Evolutionary conservation across 192 early-diverging fungal genomes (phyloP).

Genomic region (Gorgonomyces haynaldii): DNA sequence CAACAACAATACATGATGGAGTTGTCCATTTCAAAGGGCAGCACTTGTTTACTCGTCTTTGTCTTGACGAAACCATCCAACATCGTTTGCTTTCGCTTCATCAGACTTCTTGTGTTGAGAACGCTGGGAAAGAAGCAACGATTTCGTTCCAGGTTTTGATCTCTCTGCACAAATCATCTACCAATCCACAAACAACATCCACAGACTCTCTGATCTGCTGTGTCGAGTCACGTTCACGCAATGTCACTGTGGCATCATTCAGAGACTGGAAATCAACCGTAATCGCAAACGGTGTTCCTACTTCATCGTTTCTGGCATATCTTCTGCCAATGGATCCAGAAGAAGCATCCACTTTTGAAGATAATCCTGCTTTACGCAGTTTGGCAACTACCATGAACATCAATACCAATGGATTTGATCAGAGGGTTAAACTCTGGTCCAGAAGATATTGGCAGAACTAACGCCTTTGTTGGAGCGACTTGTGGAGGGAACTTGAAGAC

Average conservation of each 20-base stretch:
- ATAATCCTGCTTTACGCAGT: slow-evolving; percentile 65
- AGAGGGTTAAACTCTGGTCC: slow-evolving; percentile 66
- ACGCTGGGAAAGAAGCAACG: not conserved
- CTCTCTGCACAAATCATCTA: slow-evolving; percentile 9
- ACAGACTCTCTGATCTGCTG: slow-evolving; percentile 82
- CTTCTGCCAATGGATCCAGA: slow-evolving; percentile 83
- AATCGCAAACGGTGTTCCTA: slow-evolving; percentile 94
- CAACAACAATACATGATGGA: no score
- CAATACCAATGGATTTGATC: slow-evolving; percentile 38
- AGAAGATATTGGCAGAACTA: slow-evolving; percentile 77
- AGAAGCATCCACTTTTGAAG: slow-evolving; percentile 80
- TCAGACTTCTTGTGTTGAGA: slow-evolving; percentile 43
- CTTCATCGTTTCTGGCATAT: slow-evolving; percentile 95
- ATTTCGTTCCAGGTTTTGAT: not conserved
- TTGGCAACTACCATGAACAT: slow-evolving; percentile 31
- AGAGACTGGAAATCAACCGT: slow-evolving; percentile 98
- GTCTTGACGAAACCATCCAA: no score
- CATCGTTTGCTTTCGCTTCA: slow-evolving; percentile 59
- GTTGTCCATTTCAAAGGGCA: no score
- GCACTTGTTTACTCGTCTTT: no score
- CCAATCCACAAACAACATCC: slow-evolving; percentile 8
- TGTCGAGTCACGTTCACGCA: slow-evolving; percentile 91
- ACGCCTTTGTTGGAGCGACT: slow-evolving; percentile 92
- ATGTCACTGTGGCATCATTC: slow-evolving; percentile 83
- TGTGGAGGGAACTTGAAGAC: slow-evolving; percentile 83